These are phyloP conservation scores for Gaeumannomyces sp. DNA, from an alignment of 2,329 filamentous ascomycete species.

Conservation along the genomic window DNA sequence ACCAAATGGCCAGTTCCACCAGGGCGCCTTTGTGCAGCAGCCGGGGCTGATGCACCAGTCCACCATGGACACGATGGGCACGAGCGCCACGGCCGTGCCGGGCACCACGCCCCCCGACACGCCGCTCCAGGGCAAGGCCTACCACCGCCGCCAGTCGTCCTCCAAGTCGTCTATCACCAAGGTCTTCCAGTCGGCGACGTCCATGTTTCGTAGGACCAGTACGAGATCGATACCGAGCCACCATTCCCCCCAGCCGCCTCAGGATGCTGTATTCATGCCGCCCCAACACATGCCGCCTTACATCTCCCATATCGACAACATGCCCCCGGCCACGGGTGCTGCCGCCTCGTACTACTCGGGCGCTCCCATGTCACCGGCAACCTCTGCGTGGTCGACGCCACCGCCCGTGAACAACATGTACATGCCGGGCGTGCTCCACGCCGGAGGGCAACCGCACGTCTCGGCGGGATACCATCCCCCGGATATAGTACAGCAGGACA, in stretches of 20 bases:
- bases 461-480: neutral
- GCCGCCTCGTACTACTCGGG: conserved; percentile 22
- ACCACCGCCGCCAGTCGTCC: conserved; percentile 2
- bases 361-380: conserved; percentile 20
- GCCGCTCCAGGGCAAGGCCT: neutral
- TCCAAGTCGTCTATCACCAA: conserved; percentile 5
- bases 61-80: conserved; percentile 4
- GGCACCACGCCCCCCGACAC: neutral
- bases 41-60: neutral
- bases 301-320: conserved; percentile 16
- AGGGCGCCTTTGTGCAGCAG: conserved; percentile 1
- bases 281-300: conserved; percentile 12
- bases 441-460: conserved; percentile 10
- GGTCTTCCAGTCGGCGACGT: conserved; percentile 6
- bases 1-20: neutral
- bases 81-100: neutral
- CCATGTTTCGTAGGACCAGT: conserved; percentile 9
- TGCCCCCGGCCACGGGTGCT: conserved; percentile 16
- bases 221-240: conserved; percentile 7
- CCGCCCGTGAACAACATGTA: conserved; percentile 1
- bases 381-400: conserved; percentile 10
- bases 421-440: neutral
- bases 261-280: neutral
- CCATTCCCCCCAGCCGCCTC: neutral
- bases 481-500: neutral